phyloP scores from a whole-genome alignment of 2,329 filamentous ascomycete species.

The Aspergillus ustus region DNA sequence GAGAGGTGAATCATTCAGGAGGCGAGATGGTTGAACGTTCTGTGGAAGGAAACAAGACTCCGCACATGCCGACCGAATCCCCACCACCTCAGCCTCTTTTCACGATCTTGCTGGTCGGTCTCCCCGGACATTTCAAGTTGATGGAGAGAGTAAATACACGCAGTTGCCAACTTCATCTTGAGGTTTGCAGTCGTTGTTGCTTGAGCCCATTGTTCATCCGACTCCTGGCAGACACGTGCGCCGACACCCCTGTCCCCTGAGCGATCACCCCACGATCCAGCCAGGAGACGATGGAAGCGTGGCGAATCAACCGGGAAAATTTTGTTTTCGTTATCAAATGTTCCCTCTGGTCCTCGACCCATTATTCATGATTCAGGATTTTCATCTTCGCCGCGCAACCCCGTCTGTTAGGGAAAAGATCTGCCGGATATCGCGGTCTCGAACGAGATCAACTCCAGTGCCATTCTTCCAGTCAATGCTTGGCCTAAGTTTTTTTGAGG shows the following conservation, averaged over 20 bases:
- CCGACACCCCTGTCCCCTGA: background rate
- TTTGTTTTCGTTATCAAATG: background rate
- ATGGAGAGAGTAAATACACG: background rate
- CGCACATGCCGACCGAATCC: background rate
- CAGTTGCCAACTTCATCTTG: background rate
- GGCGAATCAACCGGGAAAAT: background rate
- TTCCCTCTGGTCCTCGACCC: background rate
- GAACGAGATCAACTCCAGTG: slow-evolving; percentile 4
- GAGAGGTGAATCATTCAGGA: background rate
- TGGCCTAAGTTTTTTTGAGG: slow-evolving; percentile 12
- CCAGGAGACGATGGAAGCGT: background rate
- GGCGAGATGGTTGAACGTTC: background rate
- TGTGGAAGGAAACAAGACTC: background rate
- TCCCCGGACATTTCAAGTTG: background rate
- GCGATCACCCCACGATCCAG: background rate
- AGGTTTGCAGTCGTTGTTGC: background rate
- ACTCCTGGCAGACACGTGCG: background rate
- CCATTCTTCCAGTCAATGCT: slow-evolving; percentile 7
- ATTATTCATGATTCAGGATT: background rate
- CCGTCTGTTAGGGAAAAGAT: slow-evolving; percentile 6
- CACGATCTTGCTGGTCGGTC: background rate
- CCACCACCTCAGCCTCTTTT: background rate
- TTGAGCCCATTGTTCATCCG: background rate
- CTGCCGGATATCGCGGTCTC: slow-evolving; percentile 2
- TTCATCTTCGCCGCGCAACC: slow-evolving; percentile 3